Percentiles rank a stretch among this genome's conserved stretches.
These are phyloP conservation scores for Haplosporangium sp. DNA, from an alignment of 371 early-diverging fungal species.

Conservation along the genomic window DNA sequence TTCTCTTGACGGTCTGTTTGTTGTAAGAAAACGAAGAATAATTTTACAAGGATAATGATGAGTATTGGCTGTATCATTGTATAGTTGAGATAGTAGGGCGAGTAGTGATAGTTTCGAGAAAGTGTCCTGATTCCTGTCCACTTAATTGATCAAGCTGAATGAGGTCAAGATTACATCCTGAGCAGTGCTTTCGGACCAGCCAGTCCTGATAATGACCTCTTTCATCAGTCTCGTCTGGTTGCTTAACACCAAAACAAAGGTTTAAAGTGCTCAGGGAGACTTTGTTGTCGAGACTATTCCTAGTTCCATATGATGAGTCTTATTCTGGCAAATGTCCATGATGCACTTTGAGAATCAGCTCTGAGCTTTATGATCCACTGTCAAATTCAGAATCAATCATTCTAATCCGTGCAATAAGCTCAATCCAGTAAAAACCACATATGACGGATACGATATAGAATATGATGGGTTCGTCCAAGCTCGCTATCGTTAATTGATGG, in stretches of 20 bases:
- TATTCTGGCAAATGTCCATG: not conserved
- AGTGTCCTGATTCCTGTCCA: slow-evolving; percentile 1
- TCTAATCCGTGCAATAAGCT: not conserved
- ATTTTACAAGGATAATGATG: not conserved
- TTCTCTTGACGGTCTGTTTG: slow-evolving; percentile 93
- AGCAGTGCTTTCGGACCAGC: not conserved
- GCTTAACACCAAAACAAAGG: too few species aligned
- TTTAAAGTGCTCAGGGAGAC: too few species aligned
- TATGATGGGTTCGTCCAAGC: not conserved
- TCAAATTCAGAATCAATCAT: not conserved
- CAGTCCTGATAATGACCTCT: not conserved
- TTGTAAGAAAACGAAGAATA: not conserved
- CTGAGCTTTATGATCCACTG: not conserved
- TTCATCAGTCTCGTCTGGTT: not conserved
- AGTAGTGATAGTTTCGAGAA: not conserved
- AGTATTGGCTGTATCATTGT: not conserved
- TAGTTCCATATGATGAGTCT: too few species aligned
- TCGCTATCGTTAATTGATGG: not conserved
- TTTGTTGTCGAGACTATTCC: too few species aligned
- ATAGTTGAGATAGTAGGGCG: not conserved
- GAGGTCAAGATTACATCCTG: not conserved
- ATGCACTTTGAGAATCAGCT: not conserved
- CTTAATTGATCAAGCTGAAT: not conserved
- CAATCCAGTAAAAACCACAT: not conserved
- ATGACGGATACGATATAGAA: not conserved